Percentiles rank a stretch among this genome's conserved stretches.
These are phyloP conservation scores for Cymbomonas tetramitiformis DNA, from an alignment of 139 green algal genomes.

Conservation along the genomic window DNA sequence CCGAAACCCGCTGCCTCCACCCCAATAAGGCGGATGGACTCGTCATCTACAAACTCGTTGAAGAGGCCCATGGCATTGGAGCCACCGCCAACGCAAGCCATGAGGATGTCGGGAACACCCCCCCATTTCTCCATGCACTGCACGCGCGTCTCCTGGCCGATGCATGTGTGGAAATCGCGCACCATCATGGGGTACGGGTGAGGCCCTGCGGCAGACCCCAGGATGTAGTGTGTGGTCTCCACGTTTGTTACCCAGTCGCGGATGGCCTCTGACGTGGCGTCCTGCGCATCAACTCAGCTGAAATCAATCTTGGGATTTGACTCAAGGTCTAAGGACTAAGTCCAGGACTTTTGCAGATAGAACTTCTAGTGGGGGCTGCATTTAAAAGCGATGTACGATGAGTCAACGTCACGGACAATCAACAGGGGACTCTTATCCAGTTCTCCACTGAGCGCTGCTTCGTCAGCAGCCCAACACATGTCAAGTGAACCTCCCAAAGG, in stretches of 20 bases:
- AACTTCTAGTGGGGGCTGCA: no score
- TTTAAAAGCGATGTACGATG: no score
- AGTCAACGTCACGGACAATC: no score
- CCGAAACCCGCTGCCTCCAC: slow-evolving; percentile 62
- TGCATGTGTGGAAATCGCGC: slow-evolving; percentile 88
- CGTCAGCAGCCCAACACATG: no score
- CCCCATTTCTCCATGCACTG: slow-evolving; percentile 70
- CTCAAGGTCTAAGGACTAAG: no score
- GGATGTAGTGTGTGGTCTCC: slow-evolving; percentile 97
- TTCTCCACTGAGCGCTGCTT: no score
- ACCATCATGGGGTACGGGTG: slow-evolving; percentile 99
- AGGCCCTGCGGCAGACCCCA: slow-evolving; percentile 83
- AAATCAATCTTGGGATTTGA: no score
- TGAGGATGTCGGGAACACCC: slow-evolving; percentile 75
- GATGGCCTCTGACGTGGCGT: slow-evolving; percentile 92
- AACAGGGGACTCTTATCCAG: no score
- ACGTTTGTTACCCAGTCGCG: slow-evolving; percentile 99
- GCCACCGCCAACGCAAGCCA: slow-evolving; percentile 92
- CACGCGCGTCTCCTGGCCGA: slow-evolving; percentile 69
- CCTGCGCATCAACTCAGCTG: no score
- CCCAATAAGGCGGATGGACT: slow-evolving; percentile 47
- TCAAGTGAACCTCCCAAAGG: no score
- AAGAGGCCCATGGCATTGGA: slow-evolving; percentile 98
- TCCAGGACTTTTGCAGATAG: no score
- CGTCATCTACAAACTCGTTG: slow-evolving; percentile 89